Base-by-base conservation (phyloP, 2,329 filamentous ascomycete species). In the Coniosporium tulheliwenetii region DNA sequence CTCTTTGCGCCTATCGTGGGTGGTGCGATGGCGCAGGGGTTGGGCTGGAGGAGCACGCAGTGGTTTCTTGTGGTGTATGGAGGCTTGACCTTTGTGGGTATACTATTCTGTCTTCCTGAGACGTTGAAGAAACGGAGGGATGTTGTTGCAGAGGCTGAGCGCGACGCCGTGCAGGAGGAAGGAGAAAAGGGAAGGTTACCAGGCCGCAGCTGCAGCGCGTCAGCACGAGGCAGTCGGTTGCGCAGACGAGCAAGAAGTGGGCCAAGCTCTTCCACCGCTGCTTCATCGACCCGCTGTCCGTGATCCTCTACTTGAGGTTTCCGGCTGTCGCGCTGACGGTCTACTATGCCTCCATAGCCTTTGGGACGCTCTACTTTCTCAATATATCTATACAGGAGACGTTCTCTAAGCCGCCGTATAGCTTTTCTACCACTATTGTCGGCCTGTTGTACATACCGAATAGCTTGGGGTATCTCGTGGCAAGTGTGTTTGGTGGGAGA, bases 31-130 rank as follows among this genome's bases (percentile, higher is more conserved):
- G 69, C 79, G 1, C 63, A 84, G 48, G 66, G 59, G 5, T 77
- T 81, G 52, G 75, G 78, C 1, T 91, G 85, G 85, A 68, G 80
- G 49, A 77, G 77, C 33, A 83, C 81, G 1, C 75, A 85, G 64
- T 91, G 81, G 79, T 85, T 85, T 48, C 68, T 85, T 33, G 70
- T 74, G 15, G 77, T 78, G 14, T 89, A 81, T 51, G 83, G 81
- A 31, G 73, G 67, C 5, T 44, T 75, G 33, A 60, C 78, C 33
- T 59, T 73, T 13, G 30, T 75, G 8, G 57, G 75, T 47, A 60
- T 83, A 34, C 49, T 78, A 7, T 73, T 81, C 50, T 68, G 66
- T 45, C 64, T 82, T 7, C 79, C 79, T 1, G 79, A 84, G 56
- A 83, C 79, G 2, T 63, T 81, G 5, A 47, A 51, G 19, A 39